phyloP scores from a whole-genome alignment of 2,329 filamentous ascomycete species.

The Nakataea oryzae region DNA sequence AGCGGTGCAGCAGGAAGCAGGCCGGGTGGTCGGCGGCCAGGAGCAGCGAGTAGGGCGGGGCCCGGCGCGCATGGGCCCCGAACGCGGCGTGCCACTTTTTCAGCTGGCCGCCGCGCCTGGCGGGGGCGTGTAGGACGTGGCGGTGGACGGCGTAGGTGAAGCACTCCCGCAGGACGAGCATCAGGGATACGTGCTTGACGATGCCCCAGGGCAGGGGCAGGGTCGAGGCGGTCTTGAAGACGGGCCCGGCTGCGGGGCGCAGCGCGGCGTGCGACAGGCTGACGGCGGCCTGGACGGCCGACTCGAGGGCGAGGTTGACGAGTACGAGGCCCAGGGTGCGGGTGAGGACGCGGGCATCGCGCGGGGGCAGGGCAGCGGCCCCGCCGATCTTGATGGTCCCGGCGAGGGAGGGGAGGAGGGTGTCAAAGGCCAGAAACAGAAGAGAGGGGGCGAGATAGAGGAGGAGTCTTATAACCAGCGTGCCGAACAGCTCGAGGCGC shows the following conservation, averaged over 20 bases:
- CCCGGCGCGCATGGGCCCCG: slow-evolving; percentile 40
- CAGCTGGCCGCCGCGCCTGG: slow-evolving; percentile 25
- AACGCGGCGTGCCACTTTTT: slow-evolving; percentile 17
- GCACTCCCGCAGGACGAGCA: slow-evolving; percentile 39
- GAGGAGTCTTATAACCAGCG: slow-evolving; percentile 53
- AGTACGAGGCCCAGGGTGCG: slow-evolving; percentile 27
- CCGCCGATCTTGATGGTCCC: slow-evolving; percentile 60
- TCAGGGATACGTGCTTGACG: slow-evolving; percentile 32
- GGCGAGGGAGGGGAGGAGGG: slow-evolving; percentile 56
- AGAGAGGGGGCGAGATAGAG: slow-evolving; percentile 67
- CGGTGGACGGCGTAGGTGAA: slow-evolving; percentile 69
- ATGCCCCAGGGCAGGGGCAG: slow-evolving; percentile 44
- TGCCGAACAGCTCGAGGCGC: slow-evolving; percentile 64
- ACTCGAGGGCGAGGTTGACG: slow-evolving; percentile 33
- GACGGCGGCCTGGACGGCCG: slow-evolving; percentile 30
- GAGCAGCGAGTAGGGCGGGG: slow-evolving; percentile 50
- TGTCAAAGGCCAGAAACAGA: slow-evolving; percentile 64
- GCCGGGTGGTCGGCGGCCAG: slow-evolving; percentile 60
- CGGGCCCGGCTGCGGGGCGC: slow-evolving; percentile 19
- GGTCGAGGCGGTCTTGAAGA: slow-evolving; percentile 36
- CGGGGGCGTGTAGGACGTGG: slow-evolving; percentile 36
- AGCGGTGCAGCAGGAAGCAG: slow-evolving; percentile 50
- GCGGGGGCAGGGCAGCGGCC: slow-evolving; percentile 34
- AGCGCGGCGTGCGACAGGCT: slow-evolving; percentile 23
- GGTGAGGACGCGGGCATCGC: slow-evolving; percentile 23